Percentiles rank a stretch among this genome's conserved stretches.
Conservation (phyloP, 2,329 filamentous ascomycete species). For the Torrubiella hemipterigena region DNA sequence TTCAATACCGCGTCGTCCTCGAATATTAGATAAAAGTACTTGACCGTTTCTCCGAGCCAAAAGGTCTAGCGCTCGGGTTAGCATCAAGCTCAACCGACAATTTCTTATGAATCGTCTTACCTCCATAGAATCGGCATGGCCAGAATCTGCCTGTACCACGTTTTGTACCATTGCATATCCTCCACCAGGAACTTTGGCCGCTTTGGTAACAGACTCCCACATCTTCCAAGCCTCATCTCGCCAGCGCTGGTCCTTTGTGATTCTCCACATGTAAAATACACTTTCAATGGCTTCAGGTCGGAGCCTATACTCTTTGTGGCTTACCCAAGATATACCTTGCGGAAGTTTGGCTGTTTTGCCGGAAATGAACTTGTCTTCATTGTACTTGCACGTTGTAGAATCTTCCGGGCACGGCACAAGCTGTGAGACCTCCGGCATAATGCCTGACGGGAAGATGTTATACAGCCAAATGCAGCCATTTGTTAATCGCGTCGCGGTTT, state of each 20-base stretch:
- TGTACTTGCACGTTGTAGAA: conserved; percentile 22
- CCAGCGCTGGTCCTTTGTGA: conserved; percentile 32
- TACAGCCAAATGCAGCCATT: conserved; percentile 45
- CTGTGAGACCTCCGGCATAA: conserved; percentile 40
- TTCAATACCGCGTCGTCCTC: conserved; percentile 49
- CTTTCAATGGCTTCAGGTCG: conserved; percentile 41
- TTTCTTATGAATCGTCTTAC: conserved; percentile 14
- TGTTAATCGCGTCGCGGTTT: conserved; percentile 33
- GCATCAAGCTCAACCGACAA: not conserved
- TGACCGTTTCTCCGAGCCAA: conserved; percentile 66
- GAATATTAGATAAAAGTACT: conserved; percentile 68
- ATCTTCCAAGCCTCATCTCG: conserved; percentile 34
- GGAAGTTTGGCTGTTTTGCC: conserved; percentile 16
- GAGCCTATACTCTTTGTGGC: conserved; percentile 29
- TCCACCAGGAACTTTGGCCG: conserved; percentile 28
- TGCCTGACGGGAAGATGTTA: conserved; percentile 31
- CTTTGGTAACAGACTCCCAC: conserved; percentile 30
- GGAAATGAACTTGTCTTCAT: conserved; percentile 12
- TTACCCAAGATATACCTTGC: conserved; percentile 46
- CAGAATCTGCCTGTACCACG: conserved; percentile 17
- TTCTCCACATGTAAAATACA: conserved; percentile 37
- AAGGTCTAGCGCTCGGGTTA: conserved; percentile 32
- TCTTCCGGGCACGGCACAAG: conserved; percentile 21
- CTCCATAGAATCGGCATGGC: conserved; percentile 51
- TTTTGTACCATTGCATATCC: conserved; percentile 30